Evolutionary conservation across 306 rosid species (phyloP).

Genomic region (Echinosophora koreensis): DNA sequence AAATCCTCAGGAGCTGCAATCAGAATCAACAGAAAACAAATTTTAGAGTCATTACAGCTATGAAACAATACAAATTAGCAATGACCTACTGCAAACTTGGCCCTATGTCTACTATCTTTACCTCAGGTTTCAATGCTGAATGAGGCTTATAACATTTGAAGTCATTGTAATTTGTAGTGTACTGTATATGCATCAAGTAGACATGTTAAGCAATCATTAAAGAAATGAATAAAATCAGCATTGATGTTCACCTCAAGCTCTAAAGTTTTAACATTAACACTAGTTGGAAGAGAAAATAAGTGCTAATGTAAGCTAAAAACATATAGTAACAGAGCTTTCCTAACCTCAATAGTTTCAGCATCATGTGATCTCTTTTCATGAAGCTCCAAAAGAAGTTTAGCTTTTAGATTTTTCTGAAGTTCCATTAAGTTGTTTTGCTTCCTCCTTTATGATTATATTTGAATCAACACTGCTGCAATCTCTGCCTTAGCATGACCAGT

Average conservation of each 20-base stretch:
- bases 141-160: conserved; percentile 5
- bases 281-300: conserved; percentile 34
- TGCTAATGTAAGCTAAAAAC: conserved; percentile 28
- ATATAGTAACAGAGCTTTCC: conserved; percentile 29
- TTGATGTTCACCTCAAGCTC: neutral
- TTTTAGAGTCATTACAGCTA: too few relatives aligned
- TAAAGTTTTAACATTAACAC: conserved; percentile 26
- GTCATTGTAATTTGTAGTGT: neutral
- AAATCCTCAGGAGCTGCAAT: too few relatives aligned
- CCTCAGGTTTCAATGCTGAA: conserved; percentile 29
- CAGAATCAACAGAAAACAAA: too few relatives aligned
- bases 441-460: too few relatives aligned
- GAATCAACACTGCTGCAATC: too few relatives aligned
- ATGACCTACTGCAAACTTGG: conserved; percentile 34
- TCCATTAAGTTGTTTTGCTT: too few relatives aligned
- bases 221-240: conserved; percentile 12
- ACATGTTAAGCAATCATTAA: conserved; percentile 6
- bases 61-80: conserved; percentile 18
- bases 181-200: neutral
- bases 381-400: too few relatives aligned
- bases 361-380: too few relatives aligned
- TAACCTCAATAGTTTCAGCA: conserved; percentile 57
- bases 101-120: conserved; percentile 30
- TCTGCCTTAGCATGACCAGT: too few relatives aligned
- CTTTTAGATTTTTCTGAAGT: too few relatives aligned